Evolutionary conservation across 257 asterid species (phyloP), one percentile per base, ranked within the genome.

Genomic region (Solanum commersonii): DNA sequence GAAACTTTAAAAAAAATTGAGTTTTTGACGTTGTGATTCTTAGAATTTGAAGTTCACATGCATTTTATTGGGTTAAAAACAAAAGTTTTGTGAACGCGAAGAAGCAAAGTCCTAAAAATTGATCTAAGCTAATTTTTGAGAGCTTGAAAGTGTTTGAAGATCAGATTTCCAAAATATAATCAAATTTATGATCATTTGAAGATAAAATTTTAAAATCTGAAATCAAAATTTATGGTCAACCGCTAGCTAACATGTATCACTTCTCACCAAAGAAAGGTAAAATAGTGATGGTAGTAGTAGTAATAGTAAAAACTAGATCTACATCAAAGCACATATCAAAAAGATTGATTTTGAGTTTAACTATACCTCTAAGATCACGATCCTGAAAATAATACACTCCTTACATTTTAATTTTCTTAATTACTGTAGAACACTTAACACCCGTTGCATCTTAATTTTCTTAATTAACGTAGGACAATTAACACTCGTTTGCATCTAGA

Each of bases 331-430:
- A 56, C 65, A 18, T 18, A 0, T 56, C 23, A 56, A 56, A 56
- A 56, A 20, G 25, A 56, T 56, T 1, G 67, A 56, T 56, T 56
- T 56, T 56, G 2, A 20, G 4, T 56, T 56, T 56, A 56, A 20
- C 4, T 20, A 0, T 3, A 56, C 0, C 0, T 56, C 67, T 56
- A 56, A 18, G 0, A 56, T 56, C 10, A 1, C 0, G 4, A 18
- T 56, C 25, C 25, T 3, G 2, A 56, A 56, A 20, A 20, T 20
- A 56, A 56, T 22, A 14, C 5, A 25, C 4, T 65, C 33, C 16
- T 65, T n/a, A 1, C 31, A 65, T 65, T 1, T 65, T 65, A n/a
- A 10, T 63, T 2, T 63, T 52, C 63, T 63, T n/a, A 56, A 56
- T 63, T 10, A 63, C 2, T 52, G 0, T 52, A 52, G 63, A 1